Evolutionary conservation across 106 monocot species (phyloP).

Genomic region (Cymbidium sinense): DNA sequence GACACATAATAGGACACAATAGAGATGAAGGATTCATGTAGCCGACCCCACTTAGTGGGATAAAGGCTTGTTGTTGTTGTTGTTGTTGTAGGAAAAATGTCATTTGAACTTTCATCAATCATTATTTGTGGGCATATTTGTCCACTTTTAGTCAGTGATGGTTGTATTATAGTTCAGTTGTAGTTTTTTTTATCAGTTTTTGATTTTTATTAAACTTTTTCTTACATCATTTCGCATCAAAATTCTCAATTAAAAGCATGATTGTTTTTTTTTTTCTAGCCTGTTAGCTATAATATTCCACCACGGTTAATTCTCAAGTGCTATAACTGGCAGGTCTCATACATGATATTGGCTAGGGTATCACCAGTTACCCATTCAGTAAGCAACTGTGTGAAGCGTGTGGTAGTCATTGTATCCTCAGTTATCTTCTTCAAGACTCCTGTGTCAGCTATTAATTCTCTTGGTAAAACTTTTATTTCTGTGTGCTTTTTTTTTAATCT

Average conservation of each 20-base stretch:
- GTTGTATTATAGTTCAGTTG: background rate
- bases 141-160: background rate
- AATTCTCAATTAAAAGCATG: background rate
- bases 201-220: background rate
- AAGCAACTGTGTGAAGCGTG: constrained; percentile 84
- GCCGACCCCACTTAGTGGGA: no score
- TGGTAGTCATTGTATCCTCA: constrained; percentile 76
- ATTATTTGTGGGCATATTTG: background rate
- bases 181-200: background rate
- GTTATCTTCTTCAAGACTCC: constrained; percentile 87
- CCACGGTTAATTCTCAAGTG: background rate
- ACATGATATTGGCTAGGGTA: constrained; percentile 75
- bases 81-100: background rate
- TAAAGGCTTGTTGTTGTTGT: no score
- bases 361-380: constrained; percentile 87
- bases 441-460: constrained; percentile 71
- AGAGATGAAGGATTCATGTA: no score
- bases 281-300: background rate
- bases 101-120: background rate
- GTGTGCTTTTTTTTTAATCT: background rate
- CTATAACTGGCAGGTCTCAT: constrained; percentile 41
- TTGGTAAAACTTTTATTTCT: constrained; percentile 32
- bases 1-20: no score
- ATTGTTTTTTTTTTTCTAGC: background rate
- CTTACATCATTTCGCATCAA: background rate